These are phyloP conservation scores for Saposhnikovia divaricata DNA, from an alignment of 129 eudicot species.

Conservation along the genomic window DNA sequence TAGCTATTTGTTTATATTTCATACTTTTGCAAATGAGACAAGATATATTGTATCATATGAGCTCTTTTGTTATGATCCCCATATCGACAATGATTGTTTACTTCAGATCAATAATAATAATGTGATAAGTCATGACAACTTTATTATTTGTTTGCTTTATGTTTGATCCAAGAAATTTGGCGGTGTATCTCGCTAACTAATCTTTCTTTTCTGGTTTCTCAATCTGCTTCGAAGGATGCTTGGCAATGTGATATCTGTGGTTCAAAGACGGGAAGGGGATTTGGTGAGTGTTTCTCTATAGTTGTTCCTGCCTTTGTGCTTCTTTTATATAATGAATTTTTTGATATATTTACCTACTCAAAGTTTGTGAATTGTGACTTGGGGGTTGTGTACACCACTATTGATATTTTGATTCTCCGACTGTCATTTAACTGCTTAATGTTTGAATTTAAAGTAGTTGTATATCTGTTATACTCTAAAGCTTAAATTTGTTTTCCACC, in stretches of 20 bases:
- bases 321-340: background rate
- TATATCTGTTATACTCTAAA: background rate
- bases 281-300: slow-evolving; percentile 50
- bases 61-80: background rate
- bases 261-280: slow-evolving; percentile 95
- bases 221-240: slow-evolving; percentile 51
- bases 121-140: background rate
- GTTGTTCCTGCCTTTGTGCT: background rate
- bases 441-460: background rate
- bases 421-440: background rate
- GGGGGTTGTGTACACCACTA: background rate
- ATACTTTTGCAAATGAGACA: background rate
- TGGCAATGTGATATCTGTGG: slow-evolving; percentile 99
- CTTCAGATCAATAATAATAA: background rate
- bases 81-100: background rate
- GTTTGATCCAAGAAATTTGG: background rate
- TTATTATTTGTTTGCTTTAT: background rate
- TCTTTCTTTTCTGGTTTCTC: slow-evolving; percentile 2
- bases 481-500: background rate
- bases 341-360: background rate
- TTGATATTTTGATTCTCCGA: background rate
- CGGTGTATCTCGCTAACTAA: background rate
- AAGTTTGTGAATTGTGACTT: background rate
- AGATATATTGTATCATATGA: background rate
- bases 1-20: slow-evolving; percentile 2